Conservation (phyloP, 2,329 filamentous ascomycete genomes). For the Neurospora sp. region DNA sequence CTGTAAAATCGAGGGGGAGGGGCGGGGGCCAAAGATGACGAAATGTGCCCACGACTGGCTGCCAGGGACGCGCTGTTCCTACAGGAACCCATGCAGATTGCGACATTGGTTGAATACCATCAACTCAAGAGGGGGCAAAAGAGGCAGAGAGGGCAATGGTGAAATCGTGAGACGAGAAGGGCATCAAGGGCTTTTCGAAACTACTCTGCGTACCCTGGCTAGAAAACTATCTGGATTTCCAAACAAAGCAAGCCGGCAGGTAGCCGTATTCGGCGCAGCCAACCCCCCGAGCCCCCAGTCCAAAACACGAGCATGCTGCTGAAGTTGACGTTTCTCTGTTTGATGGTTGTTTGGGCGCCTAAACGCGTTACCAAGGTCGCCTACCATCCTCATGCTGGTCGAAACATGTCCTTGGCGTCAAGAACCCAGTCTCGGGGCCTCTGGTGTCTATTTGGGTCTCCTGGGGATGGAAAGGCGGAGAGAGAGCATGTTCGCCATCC, state of each 20-base stretch:
- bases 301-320: neutral
- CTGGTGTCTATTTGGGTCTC: neutral
- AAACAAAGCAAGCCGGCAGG: neutral
- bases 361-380: slow-evolving; percentile 20
- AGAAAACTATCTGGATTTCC: neutral
- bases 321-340: slow-evolving; percentile 23
- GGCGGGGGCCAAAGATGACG: neutral
- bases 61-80: neutral
- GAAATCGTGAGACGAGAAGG: neutral
- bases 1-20: neutral
- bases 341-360: slow-evolving; percentile 36
- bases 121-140: neutral
- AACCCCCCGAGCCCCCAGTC: neutral
- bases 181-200: neutral
- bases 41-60: neutral
- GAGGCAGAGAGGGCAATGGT: neutral
- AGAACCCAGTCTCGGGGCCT: slow-evolving; percentile 13
- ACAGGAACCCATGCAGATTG: neutral
- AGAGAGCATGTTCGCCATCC: neutral
- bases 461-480: neutral
- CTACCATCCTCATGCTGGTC: slow-evolving; percentile 29
- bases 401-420: slow-evolving; percentile 25
- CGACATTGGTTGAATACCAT: neutral
- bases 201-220: neutral
- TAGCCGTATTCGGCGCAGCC: neutral